Evolutionary conservation across 129 eudicot species (phyloP).

Genomic region (Flaveria trinervia): DNA sequence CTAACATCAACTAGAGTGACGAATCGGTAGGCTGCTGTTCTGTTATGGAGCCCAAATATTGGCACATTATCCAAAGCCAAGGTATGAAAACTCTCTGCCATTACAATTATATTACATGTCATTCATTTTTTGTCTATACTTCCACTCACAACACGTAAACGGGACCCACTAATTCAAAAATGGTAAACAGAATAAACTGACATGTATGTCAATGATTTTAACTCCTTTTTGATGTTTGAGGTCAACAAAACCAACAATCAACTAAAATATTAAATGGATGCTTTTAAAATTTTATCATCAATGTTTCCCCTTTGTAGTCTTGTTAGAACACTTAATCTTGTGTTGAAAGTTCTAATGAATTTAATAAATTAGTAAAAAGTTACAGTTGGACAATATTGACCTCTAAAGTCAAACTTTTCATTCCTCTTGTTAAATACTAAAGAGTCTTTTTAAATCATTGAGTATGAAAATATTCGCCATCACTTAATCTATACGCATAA

Average conservation of each 20-base stretch:
- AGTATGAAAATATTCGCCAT: background rate
- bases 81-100: constrained; percentile 79
- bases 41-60: constrained; percentile 77
- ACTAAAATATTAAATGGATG: background rate
- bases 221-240: background rate
- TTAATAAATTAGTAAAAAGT: background rate
- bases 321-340: background rate
- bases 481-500: background rate
- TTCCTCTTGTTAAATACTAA: background rate
- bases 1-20: constrained; percentile 96
- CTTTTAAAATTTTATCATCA: background rate
- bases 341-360: background rate
- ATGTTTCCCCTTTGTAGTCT: background rate
- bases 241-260: constrained; percentile 9
- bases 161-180: background rate
- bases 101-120: constrained; percentile 3
- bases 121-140: background rate
- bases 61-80: constrained; percentile 90
- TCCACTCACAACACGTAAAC: background rate
- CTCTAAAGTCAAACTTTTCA: background rate
- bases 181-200: background rate
- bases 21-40: constrained; percentile 93
- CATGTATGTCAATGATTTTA: background rate
- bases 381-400: constrained; percentile 13
- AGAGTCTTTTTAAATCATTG: background rate